These are phyloP conservation scores for Smithsoniella earleae DNA, from an alignment of 163 green algal genomes.

Conservation along the genomic window DNA sequence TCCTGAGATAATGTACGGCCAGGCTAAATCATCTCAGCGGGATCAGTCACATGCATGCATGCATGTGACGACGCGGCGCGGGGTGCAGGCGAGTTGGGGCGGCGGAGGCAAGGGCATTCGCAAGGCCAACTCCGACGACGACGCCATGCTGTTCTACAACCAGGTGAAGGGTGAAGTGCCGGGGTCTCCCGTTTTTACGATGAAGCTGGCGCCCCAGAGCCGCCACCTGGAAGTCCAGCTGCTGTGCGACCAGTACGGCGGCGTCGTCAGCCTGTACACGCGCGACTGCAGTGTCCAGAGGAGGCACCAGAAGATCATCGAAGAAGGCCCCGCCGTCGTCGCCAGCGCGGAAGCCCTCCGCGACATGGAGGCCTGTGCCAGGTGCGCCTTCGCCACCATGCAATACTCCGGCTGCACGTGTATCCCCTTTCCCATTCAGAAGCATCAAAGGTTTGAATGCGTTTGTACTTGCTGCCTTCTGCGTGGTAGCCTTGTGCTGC, in stretches of 20 bases:
- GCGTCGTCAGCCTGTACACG: slow-evolving; percentile 46
- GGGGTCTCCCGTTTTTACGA: slow-evolving; percentile 92
- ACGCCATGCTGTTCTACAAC: slow-evolving; percentile 72
- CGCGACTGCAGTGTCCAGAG: slow-evolving; percentile 91
- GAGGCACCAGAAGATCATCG: slow-evolving; percentile 97
- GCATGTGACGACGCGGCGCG: too few species aligned
- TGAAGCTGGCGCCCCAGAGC: slow-evolving; percentile 82
- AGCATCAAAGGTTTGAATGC: too few species aligned
- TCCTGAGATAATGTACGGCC: too few species aligned
- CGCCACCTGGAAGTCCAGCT: slow-evolving; percentile 96
- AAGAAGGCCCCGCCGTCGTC: slow-evolving; percentile 82
- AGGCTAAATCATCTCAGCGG: too few species aligned
- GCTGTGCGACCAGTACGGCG: slow-evolving; percentile 75
- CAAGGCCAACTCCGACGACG: slow-evolving; percentile 74
- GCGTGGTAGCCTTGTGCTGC: too few species aligned
- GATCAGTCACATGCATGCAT: too few species aligned
- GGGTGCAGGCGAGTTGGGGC: slow-evolving; percentile 65
- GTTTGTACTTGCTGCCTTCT: too few species aligned
- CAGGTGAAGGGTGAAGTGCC: slow-evolving; percentile 87
- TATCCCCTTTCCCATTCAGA: too few species aligned
- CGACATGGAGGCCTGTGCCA: slow-evolving; percentile 52
- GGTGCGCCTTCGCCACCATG: slow-evolving; percentile 31
- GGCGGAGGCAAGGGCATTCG: slow-evolving; percentile 97
- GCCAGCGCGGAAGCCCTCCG: slow-evolving; percentile 47
- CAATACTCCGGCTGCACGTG: too few species aligned